phyloP scores from a whole-genome alignment of 2,329 filamentous ascomycete species.

The Tolypocladium ovalisporum region DNA sequence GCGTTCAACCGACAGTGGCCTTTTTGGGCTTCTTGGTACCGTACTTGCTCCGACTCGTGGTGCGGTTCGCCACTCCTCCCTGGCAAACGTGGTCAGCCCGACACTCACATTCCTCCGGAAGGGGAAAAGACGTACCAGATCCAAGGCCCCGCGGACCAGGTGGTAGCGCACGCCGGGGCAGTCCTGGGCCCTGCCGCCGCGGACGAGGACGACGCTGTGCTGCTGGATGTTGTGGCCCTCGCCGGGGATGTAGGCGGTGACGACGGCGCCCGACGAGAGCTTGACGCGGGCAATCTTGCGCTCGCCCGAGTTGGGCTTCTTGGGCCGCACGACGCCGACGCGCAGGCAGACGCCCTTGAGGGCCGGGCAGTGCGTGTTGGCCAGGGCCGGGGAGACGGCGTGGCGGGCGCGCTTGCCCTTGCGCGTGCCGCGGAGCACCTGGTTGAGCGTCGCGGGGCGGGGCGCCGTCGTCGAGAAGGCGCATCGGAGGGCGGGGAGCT shows the following conservation, averaged over 20 bases:
- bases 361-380: constrained; percentile 56
- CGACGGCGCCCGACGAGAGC: constrained; percentile 72
- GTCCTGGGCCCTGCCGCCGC: constrained; percentile 88
- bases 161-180: constrained; percentile 98
- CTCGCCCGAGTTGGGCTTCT: constrained; percentile 98
- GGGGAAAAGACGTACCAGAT: constrained; percentile 58
- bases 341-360: constrained; percentile 95
- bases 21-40: constrained; percentile 98
- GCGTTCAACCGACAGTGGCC: constrained; percentile 40
- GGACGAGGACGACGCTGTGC: constrained; percentile 93
- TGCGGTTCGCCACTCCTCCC: constrained; percentile 82
- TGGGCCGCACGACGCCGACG: constrained; percentile 86
- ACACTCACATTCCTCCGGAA: background rate
- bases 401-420: constrained; percentile 72
- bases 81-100: constrained; percentile 24
- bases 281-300: constrained; percentile 89
- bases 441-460: constrained; percentile 56
- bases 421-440: constrained; percentile 67
- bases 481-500: constrained; percentile 13
- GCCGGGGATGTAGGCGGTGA: constrained; percentile 91
- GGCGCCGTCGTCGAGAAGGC: constrained; percentile 48
- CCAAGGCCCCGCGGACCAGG: constrained; percentile 79
- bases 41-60: constrained; percentile 86
- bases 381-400: constrained; percentile 76
- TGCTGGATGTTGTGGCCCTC: constrained; percentile 99